Base-by-base conservation (phyloP, 768 basidiomycete genomes). In the Naganishia kalamii region DNA sequence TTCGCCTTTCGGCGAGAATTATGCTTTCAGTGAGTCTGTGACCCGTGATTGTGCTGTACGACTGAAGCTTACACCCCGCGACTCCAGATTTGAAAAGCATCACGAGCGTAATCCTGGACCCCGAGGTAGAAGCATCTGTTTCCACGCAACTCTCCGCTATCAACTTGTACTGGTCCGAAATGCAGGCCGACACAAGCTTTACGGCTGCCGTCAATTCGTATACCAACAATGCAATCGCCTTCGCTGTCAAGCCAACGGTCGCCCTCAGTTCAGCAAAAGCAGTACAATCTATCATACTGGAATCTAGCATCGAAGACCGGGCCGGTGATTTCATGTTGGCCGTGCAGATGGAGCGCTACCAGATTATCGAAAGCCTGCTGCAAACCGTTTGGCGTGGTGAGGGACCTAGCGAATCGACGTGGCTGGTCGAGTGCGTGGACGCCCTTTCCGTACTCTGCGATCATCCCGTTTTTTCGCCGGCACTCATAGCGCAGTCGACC, bases 81-180 rank as follows among this genome's bases (percentile, higher is more conserved):
- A n/a, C 19, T 57, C 4, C 23, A 57, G 54, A 57, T 40, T 37
- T 57, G 25, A 21, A 57, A 12, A 37, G 33, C 33, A 57, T 57
- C 6, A 27, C 10, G 7, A 57, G 35, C 35, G 32, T 35, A 35
- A 57, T 57, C 17, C 35, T 37, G 17, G 23, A 57, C 19, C 11
- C 30, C n/a, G 30, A 35, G 2, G 37, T 52, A 43, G 52, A 23
- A n/a, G 21, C 25, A n/a, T 41, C 63, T 15, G 41, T 64, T 19
- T n/a, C 43, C 15, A 54, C 27, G n/a, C 52, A 52, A n/a, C 44
- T 64, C 23, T 19, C 27, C 8, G 27, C 43, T 23, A 52, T 64
- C 51, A 64, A 52, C 37, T 30, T 64, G 3, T 52, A 64, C 40
- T 51, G 52, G 51, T 54, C 50, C 19, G 63, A 51, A 21, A 64